Evolutionary conservation across 1,284 basidiomycete species (phyloP), one percentile per base, ranked within the genome.

Genomic region (Ceratobasidium papillatum): DNA sequence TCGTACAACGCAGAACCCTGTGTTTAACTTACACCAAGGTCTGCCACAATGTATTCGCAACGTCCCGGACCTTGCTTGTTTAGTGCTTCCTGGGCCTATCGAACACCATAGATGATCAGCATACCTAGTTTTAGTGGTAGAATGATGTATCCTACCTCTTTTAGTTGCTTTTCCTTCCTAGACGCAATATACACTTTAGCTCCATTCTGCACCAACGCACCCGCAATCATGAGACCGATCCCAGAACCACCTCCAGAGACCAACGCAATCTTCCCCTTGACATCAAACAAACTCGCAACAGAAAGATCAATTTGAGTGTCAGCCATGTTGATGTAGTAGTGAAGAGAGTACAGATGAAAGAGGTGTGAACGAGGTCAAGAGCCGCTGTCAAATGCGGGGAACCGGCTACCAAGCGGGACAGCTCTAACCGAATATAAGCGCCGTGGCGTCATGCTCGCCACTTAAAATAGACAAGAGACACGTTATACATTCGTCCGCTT

Each of bases 111-210:
- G 9, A 5, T 43, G 4, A 25, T 25, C 59, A 41, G 3, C 12
- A 14, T 25, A 27, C 2, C 30, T 17, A 43, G 19, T 17, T 14
- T 3, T 2, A 47, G 17, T 34, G 25, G 7, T 32, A 17, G 9
- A 11, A 9, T 4, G 25, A 25, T 14, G 38, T 9, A 47, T 12
- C 85, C 64, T 63, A 91, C 92, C 84, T 91, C 87, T 82, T 93
- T 88, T 74, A 96, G 85, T 77, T 92, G 90, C 32, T 85, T 82
- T 82, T 93, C 91, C 79, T 95, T 95, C 63, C 94, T 86, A 2
- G 91, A 91, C 9, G 95, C 94, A 78, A 96, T 95, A 83, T 95
- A 94, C 34, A 94, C 91, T 77, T 89, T 91, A 45, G 90, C 92
- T 8, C 93, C 93, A 78, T 94, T 95, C 82, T 91, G 89, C 0